Evolutionary conservation across 2,329 filamentous ascomycete genomes (phyloP), one percentile per base, ranked within the genome.

Genomic region (Dactylonectria macrodidyma): DNA sequence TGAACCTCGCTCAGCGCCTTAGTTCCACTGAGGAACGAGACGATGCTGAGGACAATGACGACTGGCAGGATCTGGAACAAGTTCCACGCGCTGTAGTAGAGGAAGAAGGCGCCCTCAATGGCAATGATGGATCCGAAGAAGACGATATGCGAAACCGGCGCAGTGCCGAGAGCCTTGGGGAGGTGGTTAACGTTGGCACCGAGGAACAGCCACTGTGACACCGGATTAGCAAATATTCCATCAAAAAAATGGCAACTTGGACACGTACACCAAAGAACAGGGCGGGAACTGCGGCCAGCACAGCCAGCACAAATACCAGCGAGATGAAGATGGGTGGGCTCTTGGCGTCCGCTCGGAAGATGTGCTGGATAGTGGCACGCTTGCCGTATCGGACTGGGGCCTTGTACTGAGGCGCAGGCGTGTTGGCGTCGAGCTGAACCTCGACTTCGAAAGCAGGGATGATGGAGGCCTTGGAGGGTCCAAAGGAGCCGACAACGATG

Each of bases 1-100:
- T 98, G 96, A 34, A 99, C 95, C 85, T 99, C 96, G 57, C 94
- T 93, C 73, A 99, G 85, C 5, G 96, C 96, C 81, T 95, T 92
- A 78, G 92, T 95, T 64, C 96, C 96, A 79, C 94, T 97, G 70
- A 98, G 81, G 78, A 97, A 94, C 11, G 93, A 90, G 62, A 95
- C 88, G 30, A 88, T 82, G 16, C 91, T 90, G 34, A 96, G 88
- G 50, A 91, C 83, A 38, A 86, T 86, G 61, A 92, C 90, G 30
- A 90, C 91, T 5, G 95, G 95, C 57, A 99, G 86, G 14, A 90
- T 90, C 85, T 97, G 92, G 87, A 98, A 97, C 52, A 99, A 86
- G 78, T 92, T 97, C 95, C 95, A 98, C 78, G 84, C 90, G 60
- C 89, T 92, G 83, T 98, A 98, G 87, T 99, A 99, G 73, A 97